These are phyloP conservation scores for Chiua virens DNA, from an alignment of 768 basidiomycete species.

Conservation along the genomic window DNA sequence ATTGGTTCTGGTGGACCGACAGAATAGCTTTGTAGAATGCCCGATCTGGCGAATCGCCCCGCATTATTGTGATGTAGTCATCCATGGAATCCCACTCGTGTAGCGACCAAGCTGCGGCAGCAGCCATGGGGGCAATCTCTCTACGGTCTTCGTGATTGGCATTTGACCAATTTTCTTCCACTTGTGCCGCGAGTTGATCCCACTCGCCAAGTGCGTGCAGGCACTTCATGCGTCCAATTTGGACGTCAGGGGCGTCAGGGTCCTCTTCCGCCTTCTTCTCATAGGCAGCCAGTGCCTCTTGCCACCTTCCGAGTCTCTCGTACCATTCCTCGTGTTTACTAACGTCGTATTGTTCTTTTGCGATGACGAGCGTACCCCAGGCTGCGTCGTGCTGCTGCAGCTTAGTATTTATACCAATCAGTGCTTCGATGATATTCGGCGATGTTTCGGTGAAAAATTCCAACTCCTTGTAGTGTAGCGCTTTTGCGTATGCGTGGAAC, in stretches of 20 bases:
- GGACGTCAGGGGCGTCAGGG: slow-evolving; percentile 71
- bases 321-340: slow-evolving; percentile 98
- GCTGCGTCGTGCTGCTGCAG: slow-evolving; percentile 97
- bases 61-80: slow-evolving; percentile 92
- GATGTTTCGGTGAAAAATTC: slow-evolving; percentile 95
- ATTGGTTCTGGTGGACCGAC: slow-evolving; percentile 95
- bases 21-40: slow-evolving; percentile 96
- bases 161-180: slow-evolving; percentile 84
- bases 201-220: slow-evolving; percentile 97
- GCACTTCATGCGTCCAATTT: slow-evolving; percentile 92
- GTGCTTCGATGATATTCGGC: slow-evolving; percentile 85
- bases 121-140: slow-evolving; percentile 94
- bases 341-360: slow-evolving; percentile 86
- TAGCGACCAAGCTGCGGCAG: slow-evolving; percentile 95
- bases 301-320: slow-evolving; percentile 94
- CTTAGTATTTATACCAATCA: slow-evolving; percentile 95
- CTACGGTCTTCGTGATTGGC: slow-evolving; percentile 81
- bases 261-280: slow-evolving; percentile 77
- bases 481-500: slow-evolving; percentile 95
- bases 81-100: slow-evolving; percentile 99
- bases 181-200: slow-evolving; percentile 84
- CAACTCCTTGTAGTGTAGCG: slow-evolving; percentile 96
- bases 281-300: slow-evolving; percentile 86
- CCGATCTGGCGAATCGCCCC: slow-evolving; percentile 87
- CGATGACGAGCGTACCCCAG: slow-evolving; percentile 92